These are phyloP conservation scores for Microcyclosporella mali DNA, from an alignment of 2,329 filamentous ascomycete species.

Conservation along the genomic window DNA sequence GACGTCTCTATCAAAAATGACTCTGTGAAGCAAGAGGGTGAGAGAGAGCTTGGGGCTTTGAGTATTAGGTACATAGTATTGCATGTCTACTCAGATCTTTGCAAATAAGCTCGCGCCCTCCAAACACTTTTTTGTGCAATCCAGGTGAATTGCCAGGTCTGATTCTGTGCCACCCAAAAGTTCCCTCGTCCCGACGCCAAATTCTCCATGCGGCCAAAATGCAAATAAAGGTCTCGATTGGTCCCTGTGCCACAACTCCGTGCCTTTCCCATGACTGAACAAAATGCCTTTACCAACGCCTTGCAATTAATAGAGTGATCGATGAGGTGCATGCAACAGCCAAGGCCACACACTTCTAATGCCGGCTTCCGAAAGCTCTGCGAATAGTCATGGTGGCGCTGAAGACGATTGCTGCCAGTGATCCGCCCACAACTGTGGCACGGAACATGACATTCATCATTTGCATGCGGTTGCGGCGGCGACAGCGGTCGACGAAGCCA, in stretches of 20 bases:
- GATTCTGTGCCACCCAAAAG: not conserved
- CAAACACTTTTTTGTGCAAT: too few relatives aligned
- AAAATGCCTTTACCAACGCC: conserved; percentile 5
- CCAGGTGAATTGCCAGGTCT: not conserved
- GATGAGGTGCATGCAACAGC: too few relatives aligned
- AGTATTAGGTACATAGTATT: too few relatives aligned
- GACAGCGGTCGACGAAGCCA: conserved; percentile 51
- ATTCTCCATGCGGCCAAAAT: not conserved
- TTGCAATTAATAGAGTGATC: not conserved
- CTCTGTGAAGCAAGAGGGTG: too few relatives aligned
- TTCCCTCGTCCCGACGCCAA: not conserved
- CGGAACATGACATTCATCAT: conserved; percentile 51
- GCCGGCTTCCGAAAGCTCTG: conserved; percentile 27
- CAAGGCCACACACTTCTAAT: not conserved
- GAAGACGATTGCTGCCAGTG: conserved; percentile 40
- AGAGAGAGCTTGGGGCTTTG: too few relatives aligned
- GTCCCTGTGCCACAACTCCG: conserved; percentile 1
- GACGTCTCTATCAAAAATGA: too few relatives aligned
- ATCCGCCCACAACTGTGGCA: conserved; percentile 45
- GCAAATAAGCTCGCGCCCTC: too few relatives aligned
- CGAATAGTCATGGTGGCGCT: conserved; percentile 32
- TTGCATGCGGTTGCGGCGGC: conserved; percentile 48
- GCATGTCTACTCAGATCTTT: too few relatives aligned
- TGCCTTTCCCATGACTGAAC: conserved; percentile 3
- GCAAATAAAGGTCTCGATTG: not conserved